Evolutionary conservation across 108 stramenopile genomes (phyloP), one percentile per base, ranked within the genome.

Genomic region (Nitzschia palea): DNA sequence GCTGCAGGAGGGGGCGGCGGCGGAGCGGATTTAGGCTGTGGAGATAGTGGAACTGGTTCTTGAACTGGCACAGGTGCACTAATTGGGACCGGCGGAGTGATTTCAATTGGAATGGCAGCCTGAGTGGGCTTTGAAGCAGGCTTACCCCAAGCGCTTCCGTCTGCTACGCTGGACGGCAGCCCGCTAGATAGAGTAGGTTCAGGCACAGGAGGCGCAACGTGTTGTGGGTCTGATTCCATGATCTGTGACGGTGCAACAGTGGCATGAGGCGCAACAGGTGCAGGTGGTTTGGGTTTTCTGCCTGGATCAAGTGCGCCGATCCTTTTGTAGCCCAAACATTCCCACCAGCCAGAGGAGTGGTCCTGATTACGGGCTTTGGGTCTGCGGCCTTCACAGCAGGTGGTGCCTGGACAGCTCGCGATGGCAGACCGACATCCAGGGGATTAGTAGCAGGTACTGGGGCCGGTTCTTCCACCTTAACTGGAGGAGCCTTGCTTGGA

Each of bases 291-390:
- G 74, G 73, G 45, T 88, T 86, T 67, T 79, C 86, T 2, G 85
- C 83, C 67, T 78, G 80, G 65, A 94, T 90, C 65, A 94, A 77
- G 74, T 87, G 87, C 32, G 93, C 93, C 15, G 86, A 86, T 55
- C 93, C 93, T 60, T 87, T 90, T 0, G 93, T 88, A 9, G 86
- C 93, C 93, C 93, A 94, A 27, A 94, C 93, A 79, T 94, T 94
- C 55, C 89, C 87, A 35, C 48, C 26, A 30, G 83, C 42, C 18
- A 57, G 30, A 32, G 71, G 55, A 44, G 81, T 60, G 18, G 80
- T 40, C 31, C 62, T 31, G 6, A 69, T 33, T 28, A 58, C 67
- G 33, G 78, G 55, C 28, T 60, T 62, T 26, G 44, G 14, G 28
- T 62, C 53, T 26, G 36, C 30, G 20, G 68, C 18, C 18, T 68